Conservation (phyloP, 148 eudicot species). For the Camellia japonica region DNA sequence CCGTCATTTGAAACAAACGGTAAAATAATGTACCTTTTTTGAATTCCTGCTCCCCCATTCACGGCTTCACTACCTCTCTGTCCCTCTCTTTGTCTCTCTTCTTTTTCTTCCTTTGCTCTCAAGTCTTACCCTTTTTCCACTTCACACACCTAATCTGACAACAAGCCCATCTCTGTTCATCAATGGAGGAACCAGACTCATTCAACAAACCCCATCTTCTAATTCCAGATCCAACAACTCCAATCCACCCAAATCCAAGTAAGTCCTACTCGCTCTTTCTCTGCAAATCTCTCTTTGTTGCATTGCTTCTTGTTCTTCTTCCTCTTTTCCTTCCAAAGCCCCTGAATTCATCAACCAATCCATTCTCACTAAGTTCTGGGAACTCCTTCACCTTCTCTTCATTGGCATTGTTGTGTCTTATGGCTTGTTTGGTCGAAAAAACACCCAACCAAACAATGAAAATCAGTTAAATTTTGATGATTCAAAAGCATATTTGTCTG, state of each 20-base stretch:
- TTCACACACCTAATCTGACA: not conserved
- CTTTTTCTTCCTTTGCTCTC: slow-evolving; percentile 11
- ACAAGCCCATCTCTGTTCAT: not conserved
- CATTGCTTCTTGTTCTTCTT: slow-evolving; percentile 42
- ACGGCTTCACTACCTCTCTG: not conserved
- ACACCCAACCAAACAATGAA: slow-evolving; percentile 11
- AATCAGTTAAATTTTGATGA: slow-evolving; percentile 5
- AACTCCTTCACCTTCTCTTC: slow-evolving; percentile 56
- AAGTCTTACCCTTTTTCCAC: not conserved
- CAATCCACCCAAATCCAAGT: slow-evolving; percentile 36
- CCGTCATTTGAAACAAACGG: slow-evolving; percentile 7
- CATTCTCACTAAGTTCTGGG: slow-evolving; percentile 58
- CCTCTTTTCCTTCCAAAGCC: slow-evolving; percentile 52
- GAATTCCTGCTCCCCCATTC: slow-evolving; percentile 6
- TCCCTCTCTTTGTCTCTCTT: slow-evolving; percentile 4
- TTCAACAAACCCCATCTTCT: slow-evolving; percentile 19
- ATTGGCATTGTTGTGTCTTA: slow-evolving; percentile 71
- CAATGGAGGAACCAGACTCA: slow-evolving; percentile 39
- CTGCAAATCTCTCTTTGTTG: slow-evolving; percentile 37
- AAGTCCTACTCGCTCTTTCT: slow-evolving; percentile 44
- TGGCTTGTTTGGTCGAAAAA: slow-evolving; percentile 58
- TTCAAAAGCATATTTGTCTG: slow-evolving; percentile 27
- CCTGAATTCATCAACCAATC: slow-evolving; percentile 53
- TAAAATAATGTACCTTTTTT: slow-evolving; percentile 7
- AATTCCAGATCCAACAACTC: not conserved